Conservation (phyloP, 352 stramenopile species). For the Peronospora destructor region DNA sequence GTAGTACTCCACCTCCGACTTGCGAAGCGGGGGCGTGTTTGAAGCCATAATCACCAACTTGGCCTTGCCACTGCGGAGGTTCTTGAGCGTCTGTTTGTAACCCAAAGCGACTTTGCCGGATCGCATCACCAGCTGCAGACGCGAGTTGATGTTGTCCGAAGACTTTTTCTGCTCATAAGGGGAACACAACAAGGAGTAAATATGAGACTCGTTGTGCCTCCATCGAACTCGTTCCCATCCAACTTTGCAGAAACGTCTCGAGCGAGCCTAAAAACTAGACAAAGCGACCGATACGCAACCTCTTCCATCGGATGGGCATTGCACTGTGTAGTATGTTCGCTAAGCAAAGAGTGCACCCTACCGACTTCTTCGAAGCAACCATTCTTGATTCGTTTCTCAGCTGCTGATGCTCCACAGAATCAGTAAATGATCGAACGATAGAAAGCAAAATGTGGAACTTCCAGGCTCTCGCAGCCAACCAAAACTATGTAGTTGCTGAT, state of each 20-base stretch:
- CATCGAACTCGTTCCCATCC: slow-evolving; percentile 30
- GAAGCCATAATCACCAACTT: slow-evolving; percentile 97
- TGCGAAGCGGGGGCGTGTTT: slow-evolving; percentile 97
- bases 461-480: slow-evolving; percentile 8
- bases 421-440: slow-evolving; percentile 5
- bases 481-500: slow-evolving; percentile 2
- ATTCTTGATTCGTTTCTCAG: slow-evolving; percentile 73
- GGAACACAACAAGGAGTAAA: slow-evolving; percentile 18
- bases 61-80: slow-evolving; percentile 91
- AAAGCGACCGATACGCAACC: slow-evolving; percentile 20
- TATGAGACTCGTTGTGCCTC: slow-evolving; percentile 16
- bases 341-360: slow-evolving; percentile 22
- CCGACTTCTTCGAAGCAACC: slow-evolving; percentile 89
- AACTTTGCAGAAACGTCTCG: slow-evolving; percentile 30
- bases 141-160: slow-evolving; percentile 98
- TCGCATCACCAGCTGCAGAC: slow-evolving; percentile 99
- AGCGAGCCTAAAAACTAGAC: slow-evolving; percentile 1
- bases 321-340: not conserved
- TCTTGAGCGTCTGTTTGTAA: slow-evolving; percentile 98
- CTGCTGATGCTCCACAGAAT: slow-evolving; percentile 60
- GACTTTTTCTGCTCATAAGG: slow-evolving; percentile 90
- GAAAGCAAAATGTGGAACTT: too few species aligned
- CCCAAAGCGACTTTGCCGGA: slow-evolving; percentile 97
- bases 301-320: slow-evolving; percentile 51
- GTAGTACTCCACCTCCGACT: slow-evolving; percentile 99